These are phyloP conservation scores for Sphaerobolus stellatus DNA, from an alignment of 1,284 basidiomycete species.

Conservation along the genomic window DNA sequence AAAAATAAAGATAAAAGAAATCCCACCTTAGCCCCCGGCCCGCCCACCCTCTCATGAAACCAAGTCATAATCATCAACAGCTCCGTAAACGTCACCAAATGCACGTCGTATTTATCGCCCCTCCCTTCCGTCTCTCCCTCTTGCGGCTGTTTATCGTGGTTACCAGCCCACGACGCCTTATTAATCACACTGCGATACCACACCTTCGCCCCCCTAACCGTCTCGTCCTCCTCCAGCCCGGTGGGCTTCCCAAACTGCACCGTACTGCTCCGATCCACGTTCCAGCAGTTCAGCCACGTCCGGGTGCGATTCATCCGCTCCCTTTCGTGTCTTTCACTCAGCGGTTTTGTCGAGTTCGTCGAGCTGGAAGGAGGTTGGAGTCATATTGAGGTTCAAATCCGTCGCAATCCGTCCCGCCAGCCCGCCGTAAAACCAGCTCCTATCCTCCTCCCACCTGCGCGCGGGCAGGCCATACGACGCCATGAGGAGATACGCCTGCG, in stretches of 20 bases:
- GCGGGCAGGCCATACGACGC: constrained; percentile 21
- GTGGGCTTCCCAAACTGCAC: constrained; percentile 76
- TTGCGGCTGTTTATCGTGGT: too few relatives aligned
- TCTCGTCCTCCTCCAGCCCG: constrained; percentile 73
- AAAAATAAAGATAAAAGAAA: constrained; percentile 6
- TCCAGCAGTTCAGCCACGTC: constrained; percentile 69
- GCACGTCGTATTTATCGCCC: constrained; percentile 22
- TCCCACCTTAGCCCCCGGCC: constrained; percentile 63
- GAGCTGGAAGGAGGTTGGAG: constrained; percentile 17
- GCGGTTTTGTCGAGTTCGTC: constrained; percentile 30
- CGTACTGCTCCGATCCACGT: constrained; percentile 60
- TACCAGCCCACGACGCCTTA: background rate
- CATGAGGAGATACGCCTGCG: constrained; percentile 26
- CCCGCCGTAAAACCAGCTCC: constrained; percentile 25
- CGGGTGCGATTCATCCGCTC: constrained; percentile 48
- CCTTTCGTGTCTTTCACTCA: constrained; percentile 28
- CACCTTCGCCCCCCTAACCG: background rate
- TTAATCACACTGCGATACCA: constrained; percentile 1
- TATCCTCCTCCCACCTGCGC: constrained; percentile 24
- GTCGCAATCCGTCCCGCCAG: constrained; percentile 32
- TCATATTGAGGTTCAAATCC: constrained; percentile 38
- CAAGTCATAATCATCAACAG: constrained; percentile 20
- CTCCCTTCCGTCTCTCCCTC: too few relatives aligned
- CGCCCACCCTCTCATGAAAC: constrained; percentile 37
- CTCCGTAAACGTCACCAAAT: constrained; percentile 22